Percentiles rank a stretch among this genome's conserved stretches.
Evolutionary conservation across 495 filamentous ascomycete species (phyloP).

Genomic region (Neurospora pannonica): DNA sequence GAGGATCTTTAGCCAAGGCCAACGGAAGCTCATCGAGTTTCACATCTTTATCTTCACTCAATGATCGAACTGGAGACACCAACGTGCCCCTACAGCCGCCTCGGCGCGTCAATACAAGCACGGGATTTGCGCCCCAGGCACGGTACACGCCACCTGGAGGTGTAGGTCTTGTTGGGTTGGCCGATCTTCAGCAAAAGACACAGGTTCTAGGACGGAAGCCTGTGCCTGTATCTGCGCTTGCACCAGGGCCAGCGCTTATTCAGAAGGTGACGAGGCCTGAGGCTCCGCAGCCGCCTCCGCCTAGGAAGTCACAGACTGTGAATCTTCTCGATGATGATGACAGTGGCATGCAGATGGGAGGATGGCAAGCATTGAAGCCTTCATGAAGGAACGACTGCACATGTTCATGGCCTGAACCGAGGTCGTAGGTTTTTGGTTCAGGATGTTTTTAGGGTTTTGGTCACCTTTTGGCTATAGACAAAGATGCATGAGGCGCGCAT

Average conservation of each 20-base stretch:
- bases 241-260: neutral
- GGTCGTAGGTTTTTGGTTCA: neutral
- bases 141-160: slow-evolving; percentile 10
- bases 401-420: neutral
- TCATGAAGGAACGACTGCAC: slow-evolving; percentile 3
- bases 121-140: slow-evolving; percentile 3
- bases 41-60: neutral
- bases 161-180: slow-evolving; percentile 15
- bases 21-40: neutral
- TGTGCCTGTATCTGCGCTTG: neutral
- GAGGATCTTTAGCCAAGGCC: neutral
- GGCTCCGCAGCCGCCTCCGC: slow-evolving; percentile 13
- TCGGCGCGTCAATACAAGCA: slow-evolving; percentile 9
- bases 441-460: neutral
- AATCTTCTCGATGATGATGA: slow-evolving; percentile 34
- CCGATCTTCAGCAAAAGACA: slow-evolving; percentile 3
- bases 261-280: neutral
- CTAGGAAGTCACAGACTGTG: slow-evolving; percentile 15
- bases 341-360: slow-evolving; percentile 27
- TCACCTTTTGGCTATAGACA: neutral
- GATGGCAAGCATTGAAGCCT: slow-evolving; percentile 41
- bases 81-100: slow-evolving; percentile 6
- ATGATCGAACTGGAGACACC: neutral
- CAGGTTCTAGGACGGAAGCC: slow-evolving; percentile 13
- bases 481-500: neutral